Conservation (phyloP, 257 asterid genomes). For the Solanum ahanhuiri region DNA sequence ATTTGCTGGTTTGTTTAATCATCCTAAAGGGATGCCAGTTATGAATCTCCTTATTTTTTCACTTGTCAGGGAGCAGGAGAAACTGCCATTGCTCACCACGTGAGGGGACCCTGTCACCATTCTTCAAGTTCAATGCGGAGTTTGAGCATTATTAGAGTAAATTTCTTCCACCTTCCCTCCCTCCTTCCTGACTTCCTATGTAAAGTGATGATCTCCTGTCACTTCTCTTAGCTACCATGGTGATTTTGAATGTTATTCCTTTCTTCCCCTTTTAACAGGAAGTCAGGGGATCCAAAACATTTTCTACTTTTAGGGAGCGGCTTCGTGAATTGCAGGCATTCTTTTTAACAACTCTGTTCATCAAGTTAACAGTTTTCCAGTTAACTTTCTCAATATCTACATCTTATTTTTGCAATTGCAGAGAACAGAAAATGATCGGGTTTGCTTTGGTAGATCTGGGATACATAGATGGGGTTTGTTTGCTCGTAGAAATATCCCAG, state of each 20-base stretch:
- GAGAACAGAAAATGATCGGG: slow-evolving; percentile 88
- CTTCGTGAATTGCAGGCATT: slow-evolving; percentile 91
- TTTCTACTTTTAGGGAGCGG: slow-evolving; percentile 79
- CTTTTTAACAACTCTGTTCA: not conserved
- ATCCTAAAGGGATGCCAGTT: not conserved
- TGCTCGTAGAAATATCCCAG: slow-evolving; percentile 75
- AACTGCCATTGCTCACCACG: slow-evolving; percentile 64
- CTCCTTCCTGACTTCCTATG: not conserved
- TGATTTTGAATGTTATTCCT: not conserved
- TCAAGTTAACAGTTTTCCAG: not conserved
- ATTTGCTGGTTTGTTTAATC: not conserved
- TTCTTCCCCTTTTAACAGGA: slow-evolving; percentile 39
- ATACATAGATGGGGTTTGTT: slow-evolving; percentile 99
- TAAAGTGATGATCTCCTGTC: not conserved
- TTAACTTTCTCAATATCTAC: not conserved
- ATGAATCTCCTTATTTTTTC: slow-evolving; percentile 6
- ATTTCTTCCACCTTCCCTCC: slow-evolving; percentile 4
- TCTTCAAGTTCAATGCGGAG: slow-evolving; percentile 38
- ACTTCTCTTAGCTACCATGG: not conserved
- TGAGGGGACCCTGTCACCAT: slow-evolving; percentile 76
- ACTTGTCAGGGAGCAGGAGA: slow-evolving; percentile 39
- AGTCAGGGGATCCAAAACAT: slow-evolving; percentile 49
- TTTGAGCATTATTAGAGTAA: slow-evolving; percentile 55
- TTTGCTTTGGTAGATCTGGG: slow-evolving; percentile 95
- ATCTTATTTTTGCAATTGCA: slow-evolving; percentile 20